Evolutionary conservation across 768 basidiomycete genomes (phyloP).

Genomic region (Rickenella mellea): DNA sequence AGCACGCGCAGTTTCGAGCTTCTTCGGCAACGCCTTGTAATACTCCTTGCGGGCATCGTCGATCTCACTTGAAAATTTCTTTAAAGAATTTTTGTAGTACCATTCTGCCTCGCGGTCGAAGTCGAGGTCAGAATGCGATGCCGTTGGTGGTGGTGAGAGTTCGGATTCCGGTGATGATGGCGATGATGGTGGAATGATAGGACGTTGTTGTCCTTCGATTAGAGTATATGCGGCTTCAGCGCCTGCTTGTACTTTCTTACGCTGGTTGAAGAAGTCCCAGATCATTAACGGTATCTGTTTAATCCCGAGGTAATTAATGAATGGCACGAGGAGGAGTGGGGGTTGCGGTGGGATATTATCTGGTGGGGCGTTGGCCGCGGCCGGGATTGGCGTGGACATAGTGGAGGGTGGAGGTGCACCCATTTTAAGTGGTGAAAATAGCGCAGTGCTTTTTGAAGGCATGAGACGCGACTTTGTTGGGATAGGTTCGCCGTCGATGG

Average conservation of each 20-base stretch:
- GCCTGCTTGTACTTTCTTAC: conserved; percentile 69
- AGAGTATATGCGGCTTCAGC: conserved; percentile 75
- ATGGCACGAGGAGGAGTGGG: conserved; percentile 70
- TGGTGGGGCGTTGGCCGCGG: conserved; percentile 38
- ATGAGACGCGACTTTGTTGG: conserved; percentile 30
- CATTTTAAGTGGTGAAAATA: conserved; percentile 23
- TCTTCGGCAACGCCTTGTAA: conserved; percentile 59
- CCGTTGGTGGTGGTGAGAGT: conserved; percentile 8
- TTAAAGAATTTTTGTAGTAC: conserved; percentile 58
- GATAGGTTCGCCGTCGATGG: conserved; percentile 27
- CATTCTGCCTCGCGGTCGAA: conserved; percentile 61
- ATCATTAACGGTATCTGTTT: conserved; percentile 83
- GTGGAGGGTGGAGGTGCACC: conserved; percentile 12
- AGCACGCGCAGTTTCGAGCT: conserved; percentile 63
- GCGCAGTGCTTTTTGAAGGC: conserved; percentile 19
- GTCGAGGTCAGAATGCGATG: conserved; percentile 48
- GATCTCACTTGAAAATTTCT: conserved; percentile 43
- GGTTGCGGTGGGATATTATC: conserved; percentile 60
- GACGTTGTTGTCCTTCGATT: conserved; percentile 52
- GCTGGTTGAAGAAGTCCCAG: conserved; percentile 87
- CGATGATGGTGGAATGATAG: conserved; percentile 34
- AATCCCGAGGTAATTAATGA: conserved; percentile 70
- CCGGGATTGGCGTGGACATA: conserved; percentile 13
- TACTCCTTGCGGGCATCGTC: conserved; percentile 66
- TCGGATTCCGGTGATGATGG: conserved; percentile 14